Evolutionary conservation across 768 basidiomycete species (phyloP).

Genomic region (Termitomyces sp.): DNA sequence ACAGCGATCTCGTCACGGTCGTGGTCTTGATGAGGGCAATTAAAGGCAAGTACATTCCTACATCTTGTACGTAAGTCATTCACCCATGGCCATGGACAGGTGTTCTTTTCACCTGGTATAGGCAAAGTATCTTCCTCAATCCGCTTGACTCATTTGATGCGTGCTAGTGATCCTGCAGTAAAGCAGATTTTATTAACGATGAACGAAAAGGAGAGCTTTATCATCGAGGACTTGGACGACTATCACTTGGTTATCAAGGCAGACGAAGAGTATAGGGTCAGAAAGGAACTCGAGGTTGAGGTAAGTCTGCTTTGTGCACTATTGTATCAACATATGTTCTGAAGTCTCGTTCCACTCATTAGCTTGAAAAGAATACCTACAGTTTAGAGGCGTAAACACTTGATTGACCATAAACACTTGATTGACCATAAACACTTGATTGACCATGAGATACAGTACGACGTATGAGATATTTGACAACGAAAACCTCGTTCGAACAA

Average conservation of each 20-base stretch:
- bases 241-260: conserved; percentile 59
- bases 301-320: conserved; percentile 29
- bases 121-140: conserved; percentile 55
- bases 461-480: not conserved
- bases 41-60: not conserved
- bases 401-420: no score
- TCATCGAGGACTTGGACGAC: conserved; percentile 84
- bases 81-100: not conserved
- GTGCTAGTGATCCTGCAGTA: conserved; percentile 29
- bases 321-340: conserved; percentile 16
- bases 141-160: conserved; percentile 64
- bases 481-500: not conserved
- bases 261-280: conserved; percentile 72
- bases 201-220: conserved; percentile 76
- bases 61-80: not conserved
- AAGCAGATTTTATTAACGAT: conserved; percentile 83
- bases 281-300: conserved; percentile 70
- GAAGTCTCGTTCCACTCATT: not conserved
- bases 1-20: conserved; percentile 45
- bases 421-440: conserved; percentile 24
- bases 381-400: conserved; percentile 20
- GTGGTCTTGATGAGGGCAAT: conserved; percentile 1
- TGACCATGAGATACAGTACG: not conserved
- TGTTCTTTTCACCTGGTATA: conserved; percentile 1
- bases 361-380: conserved; percentile 2